Base-by-base conservation (phyloP, 73 alveolate genomes). In the Paramecium primaurelia region DNA sequence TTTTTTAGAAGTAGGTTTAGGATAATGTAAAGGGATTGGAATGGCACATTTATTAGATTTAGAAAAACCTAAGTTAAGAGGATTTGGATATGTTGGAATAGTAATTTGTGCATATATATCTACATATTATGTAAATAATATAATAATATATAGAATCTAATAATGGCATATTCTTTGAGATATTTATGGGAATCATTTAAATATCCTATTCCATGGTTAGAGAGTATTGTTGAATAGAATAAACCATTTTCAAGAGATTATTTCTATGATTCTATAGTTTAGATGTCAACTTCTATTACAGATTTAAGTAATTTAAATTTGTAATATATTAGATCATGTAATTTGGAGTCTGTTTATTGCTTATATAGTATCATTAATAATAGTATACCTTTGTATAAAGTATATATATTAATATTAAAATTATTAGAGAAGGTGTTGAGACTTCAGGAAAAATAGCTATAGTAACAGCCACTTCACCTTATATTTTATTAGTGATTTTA, bases 171-270 rank as follows among this genome's bases (percentile, higher is more conserved):
- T 89, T 92, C 95, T 45, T 32, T 92, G 16, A 40, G 71, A 7
- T 94, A 71, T 88, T 73, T 94, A 8, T 92, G 87, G 64, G 49
- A 92, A 25, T 92, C 95, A 28, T 94, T 94, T 30, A 49, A 86
- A 25, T 36, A 25, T n/a, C 95, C 95, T 6, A 85, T 94, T 3
- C 97, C 97, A 34, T 94, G 97, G 97, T 58, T 83, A 7, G 77
- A 37, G 37, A 73, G 68, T 22, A 71, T 54, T 11, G 9, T 64
- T 20, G 84, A 11, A 32, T 12, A 64, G 28, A 34, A 64, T 26
- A 59, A 45, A n/a, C 68, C 87, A 58, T 64, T 64, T 37, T 18
- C 84, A 64, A 77, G 58, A 51, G 86, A 18, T 32, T 59, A 28
- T 16, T 87, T 49, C n/a, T 84, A 49, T 30, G 58, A 40, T 25